Percentiles rank a stretch among this genome's conserved stretches.
These are phyloP conservation scores for Clavispora fructus DNA, from an alignment of 805 yeast species.

Conservation along the genomic window DNA sequence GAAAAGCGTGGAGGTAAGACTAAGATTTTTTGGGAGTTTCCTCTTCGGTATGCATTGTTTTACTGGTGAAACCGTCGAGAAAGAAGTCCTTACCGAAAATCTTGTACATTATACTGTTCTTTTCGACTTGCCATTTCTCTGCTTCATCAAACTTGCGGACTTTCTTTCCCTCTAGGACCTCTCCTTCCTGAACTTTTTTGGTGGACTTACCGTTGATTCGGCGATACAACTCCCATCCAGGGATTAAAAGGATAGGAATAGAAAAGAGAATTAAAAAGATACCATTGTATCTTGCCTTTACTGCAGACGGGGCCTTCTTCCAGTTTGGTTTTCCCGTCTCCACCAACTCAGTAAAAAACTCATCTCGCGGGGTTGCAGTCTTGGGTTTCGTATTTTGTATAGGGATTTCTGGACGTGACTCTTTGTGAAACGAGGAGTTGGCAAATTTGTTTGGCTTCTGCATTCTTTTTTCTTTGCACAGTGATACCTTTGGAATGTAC, in stretches of 20 bases:
- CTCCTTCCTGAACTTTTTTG: constrained; percentile 37
- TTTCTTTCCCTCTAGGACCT: constrained; percentile 23
- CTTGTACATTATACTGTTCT: constrained; percentile 30
- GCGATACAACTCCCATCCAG: constrained; percentile 30
- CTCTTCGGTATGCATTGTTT: constrained; percentile 23
- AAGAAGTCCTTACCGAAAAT: constrained; percentile 38
- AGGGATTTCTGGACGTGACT: constrained; percentile 10
- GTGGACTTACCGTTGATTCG: constrained; percentile 37
- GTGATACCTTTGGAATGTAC: not conserved
- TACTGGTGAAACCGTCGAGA: constrained; percentile 41
- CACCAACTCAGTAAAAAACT: constrained; percentile 31
- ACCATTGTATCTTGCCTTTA: constrained; percentile 33
- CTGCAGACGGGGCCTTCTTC: constrained; percentile 38
- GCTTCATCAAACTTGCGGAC: constrained; percentile 33
- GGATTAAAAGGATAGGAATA: constrained; percentile 31
- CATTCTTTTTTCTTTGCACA: not conserved
- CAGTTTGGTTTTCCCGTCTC: constrained; percentile 39
- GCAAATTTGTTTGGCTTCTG: constrained; percentile 16
- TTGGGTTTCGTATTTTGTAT: constrained; percentile 5
- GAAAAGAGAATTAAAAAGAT: constrained; percentile 33
- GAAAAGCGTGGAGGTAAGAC: constrained; percentile 10
- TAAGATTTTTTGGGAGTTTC: constrained; percentile 1
- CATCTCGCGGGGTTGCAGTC: constrained; percentile 15
- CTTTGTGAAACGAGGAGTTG: constrained; percentile 28
- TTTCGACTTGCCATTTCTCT: constrained; percentile 38